phyloP scores from a whole-genome alignment of 345 rosid species.

The Pelargonium nanum region DNA sequence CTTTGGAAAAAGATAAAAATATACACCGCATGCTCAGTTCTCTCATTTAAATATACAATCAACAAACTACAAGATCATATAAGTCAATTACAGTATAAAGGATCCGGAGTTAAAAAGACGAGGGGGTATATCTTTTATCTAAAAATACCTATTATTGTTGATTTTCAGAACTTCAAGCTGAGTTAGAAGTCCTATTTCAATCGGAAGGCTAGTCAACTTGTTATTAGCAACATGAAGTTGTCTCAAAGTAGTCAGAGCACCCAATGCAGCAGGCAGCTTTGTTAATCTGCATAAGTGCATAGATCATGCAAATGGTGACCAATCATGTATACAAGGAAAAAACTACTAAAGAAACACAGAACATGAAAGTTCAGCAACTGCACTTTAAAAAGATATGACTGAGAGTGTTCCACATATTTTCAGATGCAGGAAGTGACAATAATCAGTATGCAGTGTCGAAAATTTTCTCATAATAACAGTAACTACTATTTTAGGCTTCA shows the following conservation, averaged over 20 bases:
- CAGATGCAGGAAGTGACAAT: background rate
- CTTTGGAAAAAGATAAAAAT: background rate
- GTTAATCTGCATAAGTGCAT: slow-evolving; percentile 68
- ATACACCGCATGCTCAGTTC: background rate
- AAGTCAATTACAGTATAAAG: background rate
- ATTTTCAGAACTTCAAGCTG: slow-evolving; percentile 71
- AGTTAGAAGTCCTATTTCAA: slow-evolving; percentile 52
- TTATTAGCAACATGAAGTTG: slow-evolving; percentile 62
- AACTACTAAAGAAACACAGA: background rate
- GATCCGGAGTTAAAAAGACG: background rate
- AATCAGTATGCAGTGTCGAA: background rate
- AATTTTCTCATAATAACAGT: background rate
- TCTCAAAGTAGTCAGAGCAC: slow-evolving; percentile 47
- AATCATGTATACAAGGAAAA: background rate
- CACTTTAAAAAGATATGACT: background rate
- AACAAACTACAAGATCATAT: background rate
- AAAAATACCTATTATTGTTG: slow-evolving; percentile 58
- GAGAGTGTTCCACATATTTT: background rate
- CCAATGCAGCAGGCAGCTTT: slow-evolving; percentile 46
- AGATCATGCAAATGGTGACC: slow-evolving; percentile 2
- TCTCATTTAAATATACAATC: background rate
- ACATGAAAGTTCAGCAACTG: background rate
- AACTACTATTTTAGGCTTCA: background rate
- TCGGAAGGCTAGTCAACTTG: slow-evolving; percentile 56
- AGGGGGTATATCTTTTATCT: background rate